Evolutionary conservation across 306 rosid species (phyloP).

Genomic region (Castanea sativa): DNA sequence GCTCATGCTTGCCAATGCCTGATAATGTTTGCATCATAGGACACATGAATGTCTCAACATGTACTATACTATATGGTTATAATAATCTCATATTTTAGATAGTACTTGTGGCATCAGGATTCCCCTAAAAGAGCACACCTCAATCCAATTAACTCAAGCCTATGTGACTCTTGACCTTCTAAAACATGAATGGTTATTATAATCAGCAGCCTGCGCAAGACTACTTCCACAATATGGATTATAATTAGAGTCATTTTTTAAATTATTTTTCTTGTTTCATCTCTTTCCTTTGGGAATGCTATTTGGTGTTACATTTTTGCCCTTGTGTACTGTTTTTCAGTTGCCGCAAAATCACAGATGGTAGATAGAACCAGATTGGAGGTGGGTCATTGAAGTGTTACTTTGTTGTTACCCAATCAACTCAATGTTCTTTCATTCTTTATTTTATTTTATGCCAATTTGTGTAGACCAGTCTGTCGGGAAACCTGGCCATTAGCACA

Average conservation of each 20-base stretch:
- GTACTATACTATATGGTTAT: neutral
- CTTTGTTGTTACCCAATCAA: neutral
- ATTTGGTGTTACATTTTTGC: neutral
- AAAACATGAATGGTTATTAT: neutral
- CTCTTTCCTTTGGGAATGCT: neutral
- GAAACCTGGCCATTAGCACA: slow-evolving; percentile 38
- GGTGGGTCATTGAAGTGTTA: slow-evolving; percentile 15
- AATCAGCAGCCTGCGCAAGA: neutral
- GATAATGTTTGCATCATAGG: neutral
- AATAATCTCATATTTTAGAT: neutral
- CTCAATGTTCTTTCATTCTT: neutral
- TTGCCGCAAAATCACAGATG: slow-evolving; percentile 16
- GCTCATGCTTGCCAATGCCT: neutral
- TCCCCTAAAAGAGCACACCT: neutral
- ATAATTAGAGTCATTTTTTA: neutral
- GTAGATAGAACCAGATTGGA: slow-evolving; percentile 16
- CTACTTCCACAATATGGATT: neutral
- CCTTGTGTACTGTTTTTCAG: slow-evolving; percentile 7
- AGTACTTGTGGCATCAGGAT: neutral
- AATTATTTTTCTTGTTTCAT: neutral
- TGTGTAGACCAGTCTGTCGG: slow-evolving; percentile 30
- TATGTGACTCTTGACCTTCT: neutral
- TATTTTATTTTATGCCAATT: neutral
- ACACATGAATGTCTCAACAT: neutral
- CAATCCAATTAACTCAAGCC: neutral